Evolutionary conservation across 2,329 filamentous ascomycete species (phyloP), one percentile per base, ranked within the genome.

Genomic region (Pleurostoma richardsiae): DNA sequence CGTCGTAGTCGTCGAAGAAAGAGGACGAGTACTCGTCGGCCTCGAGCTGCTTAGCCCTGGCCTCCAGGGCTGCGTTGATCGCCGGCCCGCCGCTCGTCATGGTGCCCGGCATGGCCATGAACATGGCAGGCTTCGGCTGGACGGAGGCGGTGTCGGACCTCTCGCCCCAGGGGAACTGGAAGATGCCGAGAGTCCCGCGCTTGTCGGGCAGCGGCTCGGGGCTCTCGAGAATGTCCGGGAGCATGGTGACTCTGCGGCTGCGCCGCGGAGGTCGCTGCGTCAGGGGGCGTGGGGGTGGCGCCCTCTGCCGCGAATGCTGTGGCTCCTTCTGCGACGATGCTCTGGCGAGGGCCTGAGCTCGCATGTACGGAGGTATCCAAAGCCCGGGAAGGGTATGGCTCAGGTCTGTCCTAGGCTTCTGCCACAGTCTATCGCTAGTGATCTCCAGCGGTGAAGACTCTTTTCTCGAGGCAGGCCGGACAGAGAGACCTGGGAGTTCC

Each of bases 111-210:
- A 80, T 76, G 27, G 72, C 67, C 63, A 68, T 70, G 45, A 66
- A 65, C 52, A 62, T 63, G 50, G 50, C 60, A 31, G 61, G 64
- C 6, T 61, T 62, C 46, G 63, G 60, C 52, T 68, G 69, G 46
- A 74, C 59, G 29, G 63, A 74, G 7, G 74, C 74, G 45, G 71
- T 72, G 59, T 83, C 80, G 26, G 80, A 84, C 54, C 65, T 76
- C 63, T 84, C 80, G 10, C 82, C 82, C 79, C 80, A 84, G 3
- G 82, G 79, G 53, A 84, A 84, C 54, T 82, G 78, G 65, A 83
- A 85, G 55, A 85, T 78, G 4, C 80, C 82, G 19, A 85, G 69
- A 8, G 79, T 83, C 10, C 72, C 79, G 39, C 74, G 70, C 61
- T 77, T 79, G 58, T 82, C 68, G 4, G 74, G 73, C 4, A 85